Percentiles rank a stretch among this genome's conserved stretches.
These are phyloP conservation scores for Tricholoma sp. DNA, from an alignment of 768 basidiomycete genomes.

Conservation along the genomic window DNA sequence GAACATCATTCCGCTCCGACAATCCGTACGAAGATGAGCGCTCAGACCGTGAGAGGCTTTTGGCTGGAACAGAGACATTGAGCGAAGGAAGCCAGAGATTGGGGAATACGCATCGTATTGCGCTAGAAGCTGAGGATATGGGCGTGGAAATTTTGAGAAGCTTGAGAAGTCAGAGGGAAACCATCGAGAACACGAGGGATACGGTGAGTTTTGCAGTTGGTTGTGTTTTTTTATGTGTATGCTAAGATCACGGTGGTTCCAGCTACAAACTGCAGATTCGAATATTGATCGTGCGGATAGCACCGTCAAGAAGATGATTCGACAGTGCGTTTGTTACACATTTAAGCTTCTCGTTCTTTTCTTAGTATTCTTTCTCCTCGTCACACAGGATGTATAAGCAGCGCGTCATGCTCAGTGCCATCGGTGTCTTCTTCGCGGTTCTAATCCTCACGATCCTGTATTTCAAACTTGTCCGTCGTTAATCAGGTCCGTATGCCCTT, in stretches of 20 bases:
- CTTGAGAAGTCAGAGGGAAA: constrained; percentile 80
- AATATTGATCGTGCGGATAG: constrained; percentile 85
- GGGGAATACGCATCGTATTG: constrained; percentile 76
- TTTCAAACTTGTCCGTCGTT: constrained; percentile 35
- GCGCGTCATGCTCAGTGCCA: constrained; percentile 69
- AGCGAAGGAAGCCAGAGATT: constrained; percentile 72
- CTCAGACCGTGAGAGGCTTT: constrained; percentile 65
- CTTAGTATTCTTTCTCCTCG: not conserved
- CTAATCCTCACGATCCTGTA: constrained; percentile 73
- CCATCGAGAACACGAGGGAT: constrained; percentile 84
- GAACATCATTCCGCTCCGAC: constrained; percentile 40
- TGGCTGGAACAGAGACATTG: constrained; percentile 67
- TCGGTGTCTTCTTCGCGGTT: constrained; percentile 72
- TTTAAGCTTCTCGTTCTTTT: not conserved
- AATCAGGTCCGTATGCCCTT: no score
- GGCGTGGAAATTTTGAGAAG: constrained; percentile 85
- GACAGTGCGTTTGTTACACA: constrained; percentile 54
- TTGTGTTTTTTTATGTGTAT: not conserved
- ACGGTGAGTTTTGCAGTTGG: constrained; percentile 40
- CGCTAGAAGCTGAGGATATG: constrained; percentile 89
- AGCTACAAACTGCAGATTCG: constrained; percentile 79
- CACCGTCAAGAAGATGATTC: constrained; percentile 89
- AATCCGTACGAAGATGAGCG: constrained; percentile 61
- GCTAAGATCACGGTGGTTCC: not conserved
- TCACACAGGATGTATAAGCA: constrained; percentile 83